These are phyloP conservation scores for Urtica urens DNA, from an alignment of 306 rosid genomes.

Conservation along the genomic window DNA sequence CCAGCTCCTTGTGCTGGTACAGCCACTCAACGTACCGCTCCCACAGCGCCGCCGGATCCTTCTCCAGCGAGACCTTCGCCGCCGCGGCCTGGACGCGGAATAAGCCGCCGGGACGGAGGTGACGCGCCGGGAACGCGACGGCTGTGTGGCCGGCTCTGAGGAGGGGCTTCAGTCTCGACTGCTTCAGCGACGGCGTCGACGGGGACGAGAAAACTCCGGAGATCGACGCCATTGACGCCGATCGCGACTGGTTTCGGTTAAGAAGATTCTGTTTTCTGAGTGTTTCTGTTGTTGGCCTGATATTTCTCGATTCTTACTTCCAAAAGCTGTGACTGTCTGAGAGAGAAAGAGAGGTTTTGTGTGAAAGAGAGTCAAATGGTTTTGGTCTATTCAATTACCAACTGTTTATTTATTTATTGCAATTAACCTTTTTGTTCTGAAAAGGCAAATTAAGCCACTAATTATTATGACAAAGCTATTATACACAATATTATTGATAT, in stretches of 20 bases:
- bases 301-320: too few species aligned
- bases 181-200: slow-evolving; percentile 29
- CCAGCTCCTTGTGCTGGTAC: slow-evolving; percentile 84
- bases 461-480: too few species aligned
- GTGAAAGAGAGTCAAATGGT: too few species aligned
- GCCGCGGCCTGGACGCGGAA: slow-evolving; percentile 8
- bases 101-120: slow-evolving; percentile 32
- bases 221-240: slow-evolving; percentile 57
- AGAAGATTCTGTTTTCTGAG: background rate
- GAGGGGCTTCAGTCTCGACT: too few species aligned
- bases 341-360: too few species aligned
- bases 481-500: too few species aligned
- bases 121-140: slow-evolving; percentile 65
- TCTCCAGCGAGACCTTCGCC: slow-evolving; percentile 34
- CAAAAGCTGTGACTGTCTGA: too few species aligned
- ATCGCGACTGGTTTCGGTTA: background rate
- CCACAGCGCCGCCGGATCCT: slow-evolving; percentile 71
- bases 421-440: too few species aligned
- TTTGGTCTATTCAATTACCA: too few species aligned
- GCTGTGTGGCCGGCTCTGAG: slow-evolving; percentile 3
- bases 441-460: too few species aligned
- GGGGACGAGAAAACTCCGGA: slow-evolving; percentile 67
- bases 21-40: slow-evolving; percentile 70
- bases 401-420: too few species aligned
- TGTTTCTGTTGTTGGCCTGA: background rate